Evolutionary conservation across 2,329 filamentous ascomycete genomes (phyloP).

Genomic region (Penicillium sp.): DNA sequence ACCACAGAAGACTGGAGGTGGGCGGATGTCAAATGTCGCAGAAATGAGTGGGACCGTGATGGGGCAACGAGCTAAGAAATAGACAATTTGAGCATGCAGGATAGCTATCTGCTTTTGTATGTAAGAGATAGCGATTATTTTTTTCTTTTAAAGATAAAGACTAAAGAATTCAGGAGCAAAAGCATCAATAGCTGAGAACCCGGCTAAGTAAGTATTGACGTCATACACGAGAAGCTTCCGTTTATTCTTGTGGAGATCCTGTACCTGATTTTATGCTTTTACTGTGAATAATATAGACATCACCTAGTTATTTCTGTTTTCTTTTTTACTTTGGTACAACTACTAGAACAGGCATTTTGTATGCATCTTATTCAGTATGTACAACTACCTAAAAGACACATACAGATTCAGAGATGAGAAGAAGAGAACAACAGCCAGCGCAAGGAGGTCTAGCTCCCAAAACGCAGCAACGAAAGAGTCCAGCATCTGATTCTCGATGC

Average conservation of each 20-base stretch:
- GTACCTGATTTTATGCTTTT: neutral
- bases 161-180: neutral
- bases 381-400: conserved; percentile 13
- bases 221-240: conserved; percentile 2
- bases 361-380: conserved; percentile 17
- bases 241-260: neutral
- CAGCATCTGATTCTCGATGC: conserved; percentile 50
- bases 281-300: too few relatives aligned
- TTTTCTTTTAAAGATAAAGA: neutral
- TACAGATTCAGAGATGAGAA: conserved; percentile 14
- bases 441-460: conserved; percentile 34
- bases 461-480: conserved; percentile 31
- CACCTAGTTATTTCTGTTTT: too few relatives aligned
- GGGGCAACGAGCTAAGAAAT: neutral
- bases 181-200: neutral
- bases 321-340: neutral
- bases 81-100: neutral
- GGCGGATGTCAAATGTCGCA: neutral
- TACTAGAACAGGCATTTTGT: conserved; percentile 2
- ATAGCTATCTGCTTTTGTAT: neutral
- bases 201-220: conserved; percentile 9
- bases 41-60: neutral
- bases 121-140: neutral
- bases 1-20: neutral
- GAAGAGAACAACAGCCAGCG: conserved; percentile 24